Percentiles rank a stretch among this genome's conserved stretches.
Conservation (phyloP, 1,284 basidiomycete species). For the Coniferiporia weirii region DNA sequence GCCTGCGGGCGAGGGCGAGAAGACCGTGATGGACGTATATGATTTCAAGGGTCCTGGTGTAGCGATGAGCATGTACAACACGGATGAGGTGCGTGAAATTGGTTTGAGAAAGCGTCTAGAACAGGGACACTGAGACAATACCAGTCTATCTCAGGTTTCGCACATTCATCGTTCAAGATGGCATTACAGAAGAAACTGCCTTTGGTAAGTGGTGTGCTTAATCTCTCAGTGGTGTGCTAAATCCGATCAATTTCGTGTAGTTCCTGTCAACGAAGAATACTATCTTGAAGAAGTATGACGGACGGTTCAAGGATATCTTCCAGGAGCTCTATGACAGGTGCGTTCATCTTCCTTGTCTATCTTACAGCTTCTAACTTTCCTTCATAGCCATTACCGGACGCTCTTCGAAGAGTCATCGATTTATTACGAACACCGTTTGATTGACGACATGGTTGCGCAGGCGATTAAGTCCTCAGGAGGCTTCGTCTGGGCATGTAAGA, state of each 20-base stretch:
- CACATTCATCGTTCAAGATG: constrained; percentile 98
- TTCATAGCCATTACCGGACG: constrained; percentile 66
- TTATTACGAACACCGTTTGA: constrained; percentile 95
- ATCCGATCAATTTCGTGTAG: constrained; percentile 28
- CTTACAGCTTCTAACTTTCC: not conserved
- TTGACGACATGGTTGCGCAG: constrained; percentile 96
- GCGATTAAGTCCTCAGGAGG: constrained; percentile 95
- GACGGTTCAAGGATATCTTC: constrained; percentile 99
- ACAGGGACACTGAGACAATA: not conserved
- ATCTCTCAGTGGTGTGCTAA: not conserved
- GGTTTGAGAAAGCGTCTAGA: not conserved
- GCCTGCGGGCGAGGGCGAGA: constrained; percentile 63
- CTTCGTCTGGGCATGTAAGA: constrained; percentile 97
- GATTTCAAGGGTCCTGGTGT: constrained; percentile 89
- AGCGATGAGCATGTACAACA: constrained; percentile 94
- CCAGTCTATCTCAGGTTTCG: constrained; percentile 90
- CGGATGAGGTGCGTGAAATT: constrained; percentile 62
- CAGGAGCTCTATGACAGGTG: constrained; percentile 84
- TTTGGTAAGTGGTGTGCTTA: constrained; percentile 44
- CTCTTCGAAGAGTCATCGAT: constrained; percentile 80
- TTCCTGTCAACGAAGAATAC: constrained; percentile 99
- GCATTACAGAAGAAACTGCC: constrained; percentile 94
- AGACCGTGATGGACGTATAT: constrained; percentile 75
- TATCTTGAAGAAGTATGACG: constrained; percentile 94
- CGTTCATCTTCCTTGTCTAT: constrained; percentile 20